Evolutionary conservation across 352 stramenopile species (phyloP).

Genomic region (Phytophthora multivora): DNA sequence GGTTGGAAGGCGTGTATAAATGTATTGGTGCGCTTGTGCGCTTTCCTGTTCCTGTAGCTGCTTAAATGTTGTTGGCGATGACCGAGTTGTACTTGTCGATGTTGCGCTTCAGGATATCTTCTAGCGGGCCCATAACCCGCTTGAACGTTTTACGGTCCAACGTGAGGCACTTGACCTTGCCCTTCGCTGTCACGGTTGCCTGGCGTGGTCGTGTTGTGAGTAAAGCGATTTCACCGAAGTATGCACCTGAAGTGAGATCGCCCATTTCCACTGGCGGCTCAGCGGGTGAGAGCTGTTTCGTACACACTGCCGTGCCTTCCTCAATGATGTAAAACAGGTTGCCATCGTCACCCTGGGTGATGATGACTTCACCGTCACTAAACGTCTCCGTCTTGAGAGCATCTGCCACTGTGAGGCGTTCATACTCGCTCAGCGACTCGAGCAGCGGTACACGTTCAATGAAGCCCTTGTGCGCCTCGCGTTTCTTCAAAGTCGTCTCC

Average conservation of each 20-base stretch:
- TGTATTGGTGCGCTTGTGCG: slow-evolving; percentile 30
- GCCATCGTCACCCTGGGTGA: slow-evolving; percentile 86
- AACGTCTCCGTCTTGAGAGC: slow-evolving; percentile 85
- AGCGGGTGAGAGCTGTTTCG: slow-evolving; percentile 78
- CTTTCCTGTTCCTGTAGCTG: slow-evolving; percentile 30
- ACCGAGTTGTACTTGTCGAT: slow-evolving; percentile 92
- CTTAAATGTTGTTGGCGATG: slow-evolving; percentile 91
- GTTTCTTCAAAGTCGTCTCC: slow-evolving; percentile 91
- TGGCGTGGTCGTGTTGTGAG: slow-evolving; percentile 93
- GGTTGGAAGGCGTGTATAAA: slow-evolving; percentile 33
- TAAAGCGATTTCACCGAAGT: slow-evolving; percentile 97
- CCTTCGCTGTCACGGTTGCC: slow-evolving; percentile 86
- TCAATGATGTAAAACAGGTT: slow-evolving; percentile 94
- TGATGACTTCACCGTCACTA: slow-evolving; percentile 90
- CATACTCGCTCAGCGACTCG: slow-evolving; percentile 88
- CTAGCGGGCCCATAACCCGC: slow-evolving; percentile 87
- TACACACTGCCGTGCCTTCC: slow-evolving; percentile 78
- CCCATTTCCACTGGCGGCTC: slow-evolving; percentile 86
- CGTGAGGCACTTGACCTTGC: slow-evolving; percentile 89
- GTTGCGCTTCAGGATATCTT: slow-evolving; percentile 92
- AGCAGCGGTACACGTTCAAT: slow-evolving; percentile 91
- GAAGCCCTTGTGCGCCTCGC: slow-evolving; percentile 86
- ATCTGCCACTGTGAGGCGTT: slow-evolving; percentile 90
- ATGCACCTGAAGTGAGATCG: slow-evolving; percentile 90
- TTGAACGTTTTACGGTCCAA: slow-evolving; percentile 94